phyloP scores from a whole-genome alignment of 2,329 filamentous ascomycete genomes.

The Metarhizium robertsii region DNA sequence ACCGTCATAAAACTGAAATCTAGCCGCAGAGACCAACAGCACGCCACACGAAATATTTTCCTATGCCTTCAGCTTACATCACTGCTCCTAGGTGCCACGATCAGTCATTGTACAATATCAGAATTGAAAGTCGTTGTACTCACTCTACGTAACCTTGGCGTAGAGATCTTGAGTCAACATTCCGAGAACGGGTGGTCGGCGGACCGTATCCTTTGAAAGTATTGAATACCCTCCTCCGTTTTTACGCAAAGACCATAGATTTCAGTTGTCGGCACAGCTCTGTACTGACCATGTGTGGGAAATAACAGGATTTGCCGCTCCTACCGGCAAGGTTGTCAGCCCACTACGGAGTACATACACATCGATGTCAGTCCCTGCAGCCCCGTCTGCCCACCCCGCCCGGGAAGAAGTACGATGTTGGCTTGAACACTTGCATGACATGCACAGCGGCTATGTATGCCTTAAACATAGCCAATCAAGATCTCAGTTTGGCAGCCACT shows the following conservation, averaged over 20 bases:
- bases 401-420: slow-evolving; percentile 13
- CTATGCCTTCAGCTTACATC: too few relatives aligned
- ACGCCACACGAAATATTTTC: too few relatives aligned
- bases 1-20: not conserved
- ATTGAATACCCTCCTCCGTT: too few relatives aligned
- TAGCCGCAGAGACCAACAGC: not conserved
- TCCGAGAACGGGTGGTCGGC: too few relatives aligned
- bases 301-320: not conserved
- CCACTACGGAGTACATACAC: too few relatives aligned
- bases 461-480: slow-evolving; percentile 24
- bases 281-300: not conserved
- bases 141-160: too few relatives aligned
- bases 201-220: too few relatives aligned
- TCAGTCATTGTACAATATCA: too few relatives aligned
- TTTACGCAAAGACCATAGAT: not conserved
- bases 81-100: too few relatives aligned
- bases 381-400: not conserved
- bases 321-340: too few relatives aligned
- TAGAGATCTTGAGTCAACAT: too few relatives aligned
- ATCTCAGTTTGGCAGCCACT: slow-evolving; percentile 3
- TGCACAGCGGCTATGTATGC: slow-evolving; percentile 33
- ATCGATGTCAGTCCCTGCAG: slow-evolving; percentile 18
- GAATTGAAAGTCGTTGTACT: too few relatives aligned
- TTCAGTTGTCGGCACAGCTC: not conserved
- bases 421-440: slow-evolving; percentile 29